Evolutionary conservation across 257 asterid species (phyloP), one percentile per base, ranked within the genome.

Genomic region (Salvia miltiorrhiza): DNA sequence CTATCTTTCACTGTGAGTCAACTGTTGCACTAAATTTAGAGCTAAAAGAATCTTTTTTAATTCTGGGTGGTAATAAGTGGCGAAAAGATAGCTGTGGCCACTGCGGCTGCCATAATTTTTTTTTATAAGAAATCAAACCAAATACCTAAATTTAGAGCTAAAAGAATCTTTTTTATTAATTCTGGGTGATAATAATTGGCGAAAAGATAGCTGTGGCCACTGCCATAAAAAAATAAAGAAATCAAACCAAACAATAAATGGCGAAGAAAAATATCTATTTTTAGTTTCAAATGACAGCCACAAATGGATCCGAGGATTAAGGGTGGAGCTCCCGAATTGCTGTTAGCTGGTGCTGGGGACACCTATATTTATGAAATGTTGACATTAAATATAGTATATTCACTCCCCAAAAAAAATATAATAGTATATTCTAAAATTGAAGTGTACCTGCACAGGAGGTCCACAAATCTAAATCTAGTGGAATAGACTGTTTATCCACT

Each of bases 271-370:
- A 65, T 47, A 47, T 73, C 56, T 23, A 37, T 45, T 45, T 30
- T 5, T 21, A 62, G n/a, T 54, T 20, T 54, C 2, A 55, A 54
- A 55, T 64, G 19, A 11, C 39, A 73, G 49, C 53, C 72, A 41
- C 61, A 33, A 1, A 33, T 19, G 64, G 44, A 63, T 37, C 56
- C 17, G 2, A 11, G 55, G 39, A 72, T 61, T 8, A 14, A 52
- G 28, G 41, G 58, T 61, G 63, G 63, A 63, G 13, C 35, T 17
- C 24, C 56, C 37, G 20, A 43, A 13, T 44, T 58, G 33, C 19
- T 61, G 52, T 49, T 71, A 23, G 52, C 59, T 40, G 48, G 16
- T 69, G 59, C 9, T 24, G 43, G 54, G 45, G 55, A 55, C 56
- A 16, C 1, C 66, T 44, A 12, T 21, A 45, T 21, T 20, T 23